phyloP scores from a whole-genome alignment of 495 filamentous ascomycete genomes.

The Neurospora sp. region DNA sequence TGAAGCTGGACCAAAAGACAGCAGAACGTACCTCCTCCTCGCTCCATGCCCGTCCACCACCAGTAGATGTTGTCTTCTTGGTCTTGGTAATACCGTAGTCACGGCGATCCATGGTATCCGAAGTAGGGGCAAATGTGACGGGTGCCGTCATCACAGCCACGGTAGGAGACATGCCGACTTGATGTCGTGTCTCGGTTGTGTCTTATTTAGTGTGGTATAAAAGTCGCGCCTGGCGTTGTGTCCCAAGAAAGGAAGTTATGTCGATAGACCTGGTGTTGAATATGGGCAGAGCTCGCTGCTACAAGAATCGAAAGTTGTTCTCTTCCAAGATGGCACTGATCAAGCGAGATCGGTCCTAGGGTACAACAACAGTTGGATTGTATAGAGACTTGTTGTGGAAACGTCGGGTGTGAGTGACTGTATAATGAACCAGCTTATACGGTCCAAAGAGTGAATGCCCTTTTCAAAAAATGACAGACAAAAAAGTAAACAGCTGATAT shows the following conservation, averaged over 20 bases:
- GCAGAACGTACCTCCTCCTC: constrained; percentile 57
- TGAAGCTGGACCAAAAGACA: neutral
- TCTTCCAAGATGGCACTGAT: constrained; percentile 12
- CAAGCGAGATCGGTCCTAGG: constrained; percentile 4
- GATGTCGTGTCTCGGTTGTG: constrained; percentile 4
- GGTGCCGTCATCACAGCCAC: constrained; percentile 37
- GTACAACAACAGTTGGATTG: neutral
- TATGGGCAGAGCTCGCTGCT: constrained; percentile 29
- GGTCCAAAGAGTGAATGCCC: constrained; percentile 30
- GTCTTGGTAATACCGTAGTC: constrained; percentile 47
- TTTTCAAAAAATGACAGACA: constrained; percentile 35
- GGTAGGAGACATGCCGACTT: constrained; percentile 33
- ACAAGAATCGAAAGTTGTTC: constrained; percentile 22
- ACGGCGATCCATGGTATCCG: constrained; percentile 41
- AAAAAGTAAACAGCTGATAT: constrained; percentile 45
- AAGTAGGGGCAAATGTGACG: constrained; percentile 33
- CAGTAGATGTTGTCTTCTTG: constrained; percentile 56
- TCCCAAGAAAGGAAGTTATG: constrained; percentile 19
- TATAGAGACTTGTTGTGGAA: neutral
- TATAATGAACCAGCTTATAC: constrained; percentile 37
- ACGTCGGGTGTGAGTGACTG: neutral
- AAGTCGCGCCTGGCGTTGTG: constrained; percentile 22
- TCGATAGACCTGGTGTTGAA: constrained; percentile 11
- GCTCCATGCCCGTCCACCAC: constrained; percentile 66
- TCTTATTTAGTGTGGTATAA: constrained; percentile 4